These are phyloP conservation scores for Tephrocybe sp. DNA, from an alignment of 768 basidiomycete species.

Conservation along the genomic window DNA sequence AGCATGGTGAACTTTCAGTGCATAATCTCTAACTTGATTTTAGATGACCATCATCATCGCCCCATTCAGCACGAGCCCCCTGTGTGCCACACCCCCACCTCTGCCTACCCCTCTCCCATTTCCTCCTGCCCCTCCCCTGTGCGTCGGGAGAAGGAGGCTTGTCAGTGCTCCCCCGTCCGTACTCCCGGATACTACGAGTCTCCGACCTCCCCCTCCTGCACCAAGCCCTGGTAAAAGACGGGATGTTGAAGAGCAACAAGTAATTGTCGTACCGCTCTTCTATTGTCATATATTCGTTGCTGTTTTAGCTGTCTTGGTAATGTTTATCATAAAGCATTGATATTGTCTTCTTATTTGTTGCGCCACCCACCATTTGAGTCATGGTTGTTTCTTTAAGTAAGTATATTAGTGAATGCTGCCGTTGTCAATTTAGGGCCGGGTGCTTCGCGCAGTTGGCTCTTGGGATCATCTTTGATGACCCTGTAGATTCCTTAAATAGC, in stretches of 20 bases:
- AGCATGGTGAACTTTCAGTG: background rate
- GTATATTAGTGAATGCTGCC: no score
- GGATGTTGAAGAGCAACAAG: background rate
- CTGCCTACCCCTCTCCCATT: background rate
- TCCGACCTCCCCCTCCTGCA: background rate
- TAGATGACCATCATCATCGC: constrained; percentile 7
- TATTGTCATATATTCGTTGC: background rate
- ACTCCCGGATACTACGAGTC: no score
- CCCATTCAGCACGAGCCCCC: background rate
- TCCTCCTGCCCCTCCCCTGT: background rate
- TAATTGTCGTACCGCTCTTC: background rate
- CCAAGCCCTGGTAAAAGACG: no score
- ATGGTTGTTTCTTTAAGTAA: background rate
- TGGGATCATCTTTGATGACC: constrained; percentile 21
- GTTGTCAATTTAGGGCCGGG: constrained; percentile 29
- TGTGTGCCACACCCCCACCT: background rate
- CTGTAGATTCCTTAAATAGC: constrained; percentile 18
- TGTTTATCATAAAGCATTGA: constrained; percentile 3
- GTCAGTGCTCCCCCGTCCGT: no score
- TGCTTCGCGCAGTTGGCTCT: constrained; percentile 20
- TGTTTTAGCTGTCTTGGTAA: background rate
- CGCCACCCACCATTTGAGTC: background rate
- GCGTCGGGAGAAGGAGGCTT: background rate
- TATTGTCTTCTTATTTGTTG: background rate
- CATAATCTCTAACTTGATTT: background rate